Base-by-base conservation (phyloP, 2,329 filamentous ascomycete species). In the Dactylellina drechsleri region DNA sequence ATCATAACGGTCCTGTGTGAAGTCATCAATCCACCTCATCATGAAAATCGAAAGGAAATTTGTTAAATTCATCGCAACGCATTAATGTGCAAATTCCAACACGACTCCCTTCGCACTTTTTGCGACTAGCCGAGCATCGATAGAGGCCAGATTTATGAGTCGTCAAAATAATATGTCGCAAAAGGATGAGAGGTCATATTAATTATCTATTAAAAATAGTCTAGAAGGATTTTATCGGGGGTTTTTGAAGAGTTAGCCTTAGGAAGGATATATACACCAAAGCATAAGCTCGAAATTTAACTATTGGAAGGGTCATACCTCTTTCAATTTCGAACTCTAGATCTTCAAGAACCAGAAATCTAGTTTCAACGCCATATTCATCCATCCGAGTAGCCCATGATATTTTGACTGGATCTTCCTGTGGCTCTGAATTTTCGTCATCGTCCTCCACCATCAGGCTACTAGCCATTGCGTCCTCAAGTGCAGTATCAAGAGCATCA, bases 331-430 rank as follows among this genome's bases (percentile, higher is more conserved):
- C 23, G 28, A 23, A 16, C n/a, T 59, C 56, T 13, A 61, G 43
- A 31, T 50, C 59, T 16, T 62, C 59, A 4, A 49, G 8, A 7
- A 54, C 41, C n/a, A 68, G 40, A 45, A 53, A 54, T 13, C 23
- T 58, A 8, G 41, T 18, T 31, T 65, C 53, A 23, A 28, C 15
- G 1, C 64, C 64, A 16, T 68, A 45, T 7, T n/a, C 12, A 23
- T 41, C 41, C n/a, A 26, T 58, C 18, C 26, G 28, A 16, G 41
- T 49, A n/a, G 40, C 41, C 40, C 57, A 20, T 15, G 71, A 75
- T 15, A 75, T 31, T 12, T 68, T 75, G 43, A 75, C 31, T 2
- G 59, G 28, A 10, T 67, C 71, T 7, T 74, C 64, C n/a, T 15
- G 52, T 6, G 28, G 13, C 1, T 57, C 64, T 50, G 18, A 59